phyloP scores from a whole-genome alignment of 306 rosid genomes.

The Vigna mungo region DNA sequence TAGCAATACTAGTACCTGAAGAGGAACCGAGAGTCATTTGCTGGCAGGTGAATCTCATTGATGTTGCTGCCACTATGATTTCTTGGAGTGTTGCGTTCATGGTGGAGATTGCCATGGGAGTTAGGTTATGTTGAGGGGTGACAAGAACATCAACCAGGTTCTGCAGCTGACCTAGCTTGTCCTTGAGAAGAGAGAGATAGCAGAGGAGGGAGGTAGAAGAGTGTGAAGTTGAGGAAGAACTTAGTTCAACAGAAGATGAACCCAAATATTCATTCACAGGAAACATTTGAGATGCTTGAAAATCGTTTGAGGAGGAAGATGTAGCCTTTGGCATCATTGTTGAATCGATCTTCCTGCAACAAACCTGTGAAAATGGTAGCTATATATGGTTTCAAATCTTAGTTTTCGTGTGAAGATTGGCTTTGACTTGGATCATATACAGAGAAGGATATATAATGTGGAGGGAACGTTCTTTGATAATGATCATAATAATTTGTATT shows the following conservation, averaged over 20 bases:
- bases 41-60: conserved; percentile 80
- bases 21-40: conserved; percentile 51
- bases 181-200: conserved; percentile 73
- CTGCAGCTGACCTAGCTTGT: conserved; percentile 66
- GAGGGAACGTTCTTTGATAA: neutral
- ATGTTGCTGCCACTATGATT: conserved; percentile 71
- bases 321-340: conserved; percentile 56
- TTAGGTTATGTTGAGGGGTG: conserved; percentile 47
- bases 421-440: neutral
- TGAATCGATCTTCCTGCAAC: neutral
- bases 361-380: neutral
- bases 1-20: conserved; percentile 41
- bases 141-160: conserved; percentile 58
- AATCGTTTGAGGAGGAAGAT: conserved; percentile 38
- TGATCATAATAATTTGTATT: neutral
- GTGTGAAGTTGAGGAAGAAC: conserved; percentile 39
- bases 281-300: conserved; percentile 46
- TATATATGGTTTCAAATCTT: neutral
- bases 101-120: conserved; percentile 54
- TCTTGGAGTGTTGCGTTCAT: conserved; percentile 73
- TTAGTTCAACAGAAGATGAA: conserved; percentile 41
- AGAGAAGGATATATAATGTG: neutral
- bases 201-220: conserved; percentile 60
- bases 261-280: conserved; percentile 44
- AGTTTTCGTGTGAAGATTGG: neutral